phyloP scores from a whole-genome alignment of 164 flowering plant species.

The Macadamia tetraphylla region DNA sequence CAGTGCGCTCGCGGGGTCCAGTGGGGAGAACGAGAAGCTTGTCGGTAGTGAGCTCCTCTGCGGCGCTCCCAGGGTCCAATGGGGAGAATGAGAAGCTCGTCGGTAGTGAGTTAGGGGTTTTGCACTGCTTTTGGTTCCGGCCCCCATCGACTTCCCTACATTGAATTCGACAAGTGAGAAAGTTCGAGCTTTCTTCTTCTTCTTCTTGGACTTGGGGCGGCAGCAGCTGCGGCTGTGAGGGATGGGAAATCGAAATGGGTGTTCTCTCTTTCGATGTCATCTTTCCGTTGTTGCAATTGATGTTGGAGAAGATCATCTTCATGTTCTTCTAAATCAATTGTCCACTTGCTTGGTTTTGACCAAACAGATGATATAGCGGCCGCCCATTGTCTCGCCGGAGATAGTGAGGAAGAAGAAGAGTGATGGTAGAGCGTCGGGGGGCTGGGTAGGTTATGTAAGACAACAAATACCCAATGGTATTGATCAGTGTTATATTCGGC shows the following conservation, averaged over 20 bases:
- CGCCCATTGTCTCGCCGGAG: conserved; percentile 27
- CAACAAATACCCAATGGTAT: no score
- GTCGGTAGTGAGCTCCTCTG: conserved; percentile 40
- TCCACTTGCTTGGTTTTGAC: conserved; percentile 85
- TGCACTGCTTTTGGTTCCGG: conserved; percentile 19
- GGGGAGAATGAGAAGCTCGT: conserved; percentile 57
- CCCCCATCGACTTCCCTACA: conserved; percentile 21
- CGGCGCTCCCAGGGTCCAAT: conserved; percentile 80
- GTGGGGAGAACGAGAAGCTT: no score
- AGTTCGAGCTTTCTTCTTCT: conserved; percentile 52
- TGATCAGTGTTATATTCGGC: no score
- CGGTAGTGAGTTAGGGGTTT: conserved; percentile 37
- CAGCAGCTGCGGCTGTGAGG: conserved; percentile 43
- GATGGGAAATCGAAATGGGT: conserved; percentile 48
- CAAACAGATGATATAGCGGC: conserved; percentile 56
- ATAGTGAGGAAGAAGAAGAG: no score
- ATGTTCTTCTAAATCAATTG: conserved; percentile 63
- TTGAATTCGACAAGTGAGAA: conserved; percentile 62
- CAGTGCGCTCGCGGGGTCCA: no score
- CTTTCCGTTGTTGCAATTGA: background rate
- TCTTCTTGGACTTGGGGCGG: conserved; percentile 64
- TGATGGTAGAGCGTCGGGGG: no score
- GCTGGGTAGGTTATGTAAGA: no score
- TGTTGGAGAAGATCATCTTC: conserved; percentile 49
- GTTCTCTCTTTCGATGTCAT: background rate